Base-by-base conservation (phyloP, 306 rosid genomes). In the Malus sylvestris region DNA sequence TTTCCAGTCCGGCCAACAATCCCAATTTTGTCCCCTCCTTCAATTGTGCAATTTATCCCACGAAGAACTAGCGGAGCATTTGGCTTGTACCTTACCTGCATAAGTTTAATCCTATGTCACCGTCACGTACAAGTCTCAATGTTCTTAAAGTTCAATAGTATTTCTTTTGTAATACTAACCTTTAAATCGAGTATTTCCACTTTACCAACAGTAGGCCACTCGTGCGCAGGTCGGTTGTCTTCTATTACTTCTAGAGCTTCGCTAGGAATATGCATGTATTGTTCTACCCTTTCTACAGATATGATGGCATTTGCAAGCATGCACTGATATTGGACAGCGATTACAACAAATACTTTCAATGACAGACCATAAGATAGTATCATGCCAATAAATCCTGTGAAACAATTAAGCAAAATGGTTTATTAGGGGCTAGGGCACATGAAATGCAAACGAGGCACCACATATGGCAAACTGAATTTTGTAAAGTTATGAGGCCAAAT, bases 1-100 rank as follows among this genome's bases (percentile, higher is more conserved):
- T 79, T 82, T 38, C 85, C 85, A n/a, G 82, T 82, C 44, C 85
- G 33, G 55, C 85, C 85, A 25, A 82, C 85, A 3, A 82, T 78
- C 15, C 79, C 85, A 38, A 82, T 62, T 57, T 78, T 82, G 51
- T 82, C 27, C 3, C 82, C 79, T 61, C 85, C 85, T 68, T 82
- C 85, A 60, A 82, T 72, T 30, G 35, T 61, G 29, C 78, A 82
- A 23, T 65, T 78, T 60, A 82, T 78, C 38, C 85, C 85, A 27
- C 10, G 79, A 23, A 81, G 85, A 68, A 82, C 76, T 23, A 78
- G n/a, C 10, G 82, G 85, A 68, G 85, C 15, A 61, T 61, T 72
- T 32, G 76, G 82, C 32, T 82, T 51, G 42, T 82, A 82, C 67
- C 79, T 78, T 16, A 82, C 79, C 82, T 82, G 76, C 45, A 35